phyloP scores from a whole-genome alignment of 495 filamentous ascomycete genomes.

The Chlorociboria aeruginascens region DNA sequence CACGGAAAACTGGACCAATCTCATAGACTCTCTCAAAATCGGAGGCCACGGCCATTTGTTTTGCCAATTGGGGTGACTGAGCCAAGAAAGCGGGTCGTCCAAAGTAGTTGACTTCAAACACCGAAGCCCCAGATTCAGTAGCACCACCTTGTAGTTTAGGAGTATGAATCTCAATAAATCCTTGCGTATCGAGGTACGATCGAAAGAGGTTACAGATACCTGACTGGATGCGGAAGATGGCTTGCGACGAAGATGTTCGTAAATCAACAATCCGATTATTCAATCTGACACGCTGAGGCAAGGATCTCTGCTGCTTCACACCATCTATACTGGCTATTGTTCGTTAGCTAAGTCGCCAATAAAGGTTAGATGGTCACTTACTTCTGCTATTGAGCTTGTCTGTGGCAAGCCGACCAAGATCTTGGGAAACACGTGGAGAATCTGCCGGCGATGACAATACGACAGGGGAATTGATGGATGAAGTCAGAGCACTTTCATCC shows the following conservation, averaged over 20 bases:
- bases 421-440: conserved; percentile 1
- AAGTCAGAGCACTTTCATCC: conserved; percentile 5
- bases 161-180: conserved; percentile 86
- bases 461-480: not conserved
- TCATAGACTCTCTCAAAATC: conserved; percentile 89
- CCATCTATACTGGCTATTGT: conserved; percentile 13
- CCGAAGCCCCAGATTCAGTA: conserved; percentile 83
- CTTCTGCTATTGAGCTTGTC: conserved; percentile 9
- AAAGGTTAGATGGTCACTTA: conserved; percentile 1
- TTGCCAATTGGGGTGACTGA: conserved; percentile 86
- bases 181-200: conserved; percentile 59
- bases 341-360: not conserved
- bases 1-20: conserved; percentile 91
- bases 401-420: conserved; percentile 1
- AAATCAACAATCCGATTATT: conserved; percentile 80
- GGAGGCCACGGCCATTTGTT: conserved; percentile 89
- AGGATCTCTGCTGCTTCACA: conserved; percentile 8
- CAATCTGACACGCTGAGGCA: conserved; percentile 34
- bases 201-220: conserved; percentile 73
- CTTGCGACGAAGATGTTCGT: conserved; percentile 73
- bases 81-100: conserved; percentile 79
- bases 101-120: conserved; percentile 95
- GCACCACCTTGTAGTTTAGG: conserved; percentile 85
- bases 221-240: conserved; percentile 70
- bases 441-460: not conserved